phyloP scores from a whole-genome alignment of 805 yeast genomes.

The Zygotorulaspora chibaensis region DNA sequence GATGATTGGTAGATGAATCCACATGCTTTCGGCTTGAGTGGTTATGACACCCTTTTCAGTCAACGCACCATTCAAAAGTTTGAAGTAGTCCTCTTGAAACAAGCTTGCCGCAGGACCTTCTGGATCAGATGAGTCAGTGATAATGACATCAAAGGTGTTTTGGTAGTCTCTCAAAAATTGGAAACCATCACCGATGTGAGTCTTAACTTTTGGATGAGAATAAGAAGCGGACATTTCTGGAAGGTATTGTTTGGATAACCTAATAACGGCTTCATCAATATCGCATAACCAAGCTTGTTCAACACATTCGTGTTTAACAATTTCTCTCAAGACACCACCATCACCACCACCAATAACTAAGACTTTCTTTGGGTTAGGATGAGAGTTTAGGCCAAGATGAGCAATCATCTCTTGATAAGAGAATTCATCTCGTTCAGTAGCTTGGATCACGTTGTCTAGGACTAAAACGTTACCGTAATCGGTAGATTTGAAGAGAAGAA shows the following conservation, averaged over 20 bases:
- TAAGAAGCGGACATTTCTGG: conserved; percentile 85
- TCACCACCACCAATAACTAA: conserved; percentile 98
- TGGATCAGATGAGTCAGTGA: conserved; percentile 97
- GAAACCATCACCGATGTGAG: conserved; percentile 96
- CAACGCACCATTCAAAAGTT: conserved; percentile 78
- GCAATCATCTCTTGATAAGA: conserved; percentile 98
- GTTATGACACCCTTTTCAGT: conserved; percentile 88
- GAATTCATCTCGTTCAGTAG: conserved; percentile 95
- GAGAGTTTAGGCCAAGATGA: conserved; percentile 87
- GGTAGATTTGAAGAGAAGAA: conserved; percentile 85
- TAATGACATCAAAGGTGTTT: conserved; percentile 88
- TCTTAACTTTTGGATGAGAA: conserved; percentile 82
- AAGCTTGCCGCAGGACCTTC: conserved; percentile 96
- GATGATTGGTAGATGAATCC: conserved; percentile 85
- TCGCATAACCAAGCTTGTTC: conserved; percentile 91
- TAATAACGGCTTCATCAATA: conserved; percentile 90
- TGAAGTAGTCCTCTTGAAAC: conserved; percentile 89
- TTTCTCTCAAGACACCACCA: conserved; percentile 95
- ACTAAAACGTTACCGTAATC: conserved; percentile 95
- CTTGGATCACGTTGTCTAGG: conserved; percentile 91
- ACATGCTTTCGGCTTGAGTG: conserved; percentile 93
- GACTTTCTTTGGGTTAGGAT: conserved; percentile 90
- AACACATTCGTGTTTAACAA: conserved; percentile 80
- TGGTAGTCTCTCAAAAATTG: conserved; percentile 81
- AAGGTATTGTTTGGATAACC: conserved; percentile 77